Evolutionary conservation across 179 eudicot genomes (phyloP), one percentile per base, ranked within the genome.

Genomic region (Carnegiea gigantea): DNA sequence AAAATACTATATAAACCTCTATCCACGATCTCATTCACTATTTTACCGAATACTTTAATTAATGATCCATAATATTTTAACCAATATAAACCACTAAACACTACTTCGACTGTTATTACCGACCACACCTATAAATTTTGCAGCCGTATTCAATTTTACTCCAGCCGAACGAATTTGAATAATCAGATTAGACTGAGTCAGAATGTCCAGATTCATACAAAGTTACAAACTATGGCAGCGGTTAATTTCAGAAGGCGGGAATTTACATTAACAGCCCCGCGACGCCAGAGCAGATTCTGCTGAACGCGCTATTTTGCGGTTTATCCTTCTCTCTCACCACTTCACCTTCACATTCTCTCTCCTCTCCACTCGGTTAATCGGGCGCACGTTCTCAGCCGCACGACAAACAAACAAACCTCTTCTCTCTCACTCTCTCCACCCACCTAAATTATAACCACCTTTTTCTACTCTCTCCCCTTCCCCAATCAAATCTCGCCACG

Each of bases 371-470:
- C 68, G 84, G 2, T 86, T 84, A 86, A 88, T 87, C 79, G 70
- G 13, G 57, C 57, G 86, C 92, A 91, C 92, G 93, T 91, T 89
- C 90, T 83, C 85, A 4, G 73, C 53, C 80, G 84, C 84, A 67
- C 86, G 68, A 78, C 62, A 65, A 26, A 33, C 36, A 33, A 65
- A 40, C 26, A 2, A 1, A 36, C 23, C 60, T 9, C 49, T 28
- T 28, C 30, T 28, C 30, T 28, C 30, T 28, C 7, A 2, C 20
- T 65, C 28, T 38, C 28, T 33, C n/a, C 5, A 40, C 64, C 36
- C 43, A 23, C 57, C 28, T 46, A 75, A 26, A 26, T 26, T 15
- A 49, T 82, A 51, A 7, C 30, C 62, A 13, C 60, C 59, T 30
- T 28, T 14, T 3, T 15, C 26, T 5, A 20, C 28, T 62, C 62